Base-by-base conservation (phyloP, 1,284 basidiomycete genomes). In the Rugosomyces carneus region DNA sequence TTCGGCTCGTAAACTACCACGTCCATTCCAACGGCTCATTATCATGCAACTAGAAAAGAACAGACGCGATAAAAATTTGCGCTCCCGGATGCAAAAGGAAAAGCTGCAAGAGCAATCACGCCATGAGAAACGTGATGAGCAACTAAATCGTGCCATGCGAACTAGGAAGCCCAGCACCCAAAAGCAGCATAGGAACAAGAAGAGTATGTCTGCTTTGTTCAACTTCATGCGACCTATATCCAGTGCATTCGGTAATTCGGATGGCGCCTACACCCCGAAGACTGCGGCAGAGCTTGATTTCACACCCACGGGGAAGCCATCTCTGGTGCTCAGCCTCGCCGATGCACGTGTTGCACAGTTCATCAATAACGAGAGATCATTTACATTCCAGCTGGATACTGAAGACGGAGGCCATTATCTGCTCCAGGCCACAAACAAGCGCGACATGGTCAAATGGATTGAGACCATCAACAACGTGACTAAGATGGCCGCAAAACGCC, bases 141-240 rank as follows among this genome's bases (percentile, higher is more conserved):
- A 83, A 47, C 67, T 89, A 40, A 81, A 76, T 57, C 78, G 76
- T 57, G 83, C 82, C 2, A 86, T 87, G 82, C 71, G 76, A 10
- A 73, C 76, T 19, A 75, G 75, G 49, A 77, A 77, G 53, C 67
- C 65, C 0, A 59, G 60, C 4, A 59, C 64, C 15, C 75, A 74
- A 53, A 86, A 87, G 61, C 81, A 84, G 50, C 84, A 88, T 53
- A 74, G 85, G 18, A 80, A 84, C 64, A 89, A 89, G 73, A 87
- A 88, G 66, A 88, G 85, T 66, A 83, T 87, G 70, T 87, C 81
- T 1, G 82, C 83, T 0, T 83, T 91, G 62, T 76, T 90, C 63
- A 83, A 82, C 53, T 72, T 89, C 61, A 89, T 90, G 80, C 76
- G 88, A n/a, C 87, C 87, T 0, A 81, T 90, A 48, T 91, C 88